These are phyloP conservation scores for Histomonas meleagridis DNA, from an alignment of 208 protist species.

Conservation along the genomic window DNA sequence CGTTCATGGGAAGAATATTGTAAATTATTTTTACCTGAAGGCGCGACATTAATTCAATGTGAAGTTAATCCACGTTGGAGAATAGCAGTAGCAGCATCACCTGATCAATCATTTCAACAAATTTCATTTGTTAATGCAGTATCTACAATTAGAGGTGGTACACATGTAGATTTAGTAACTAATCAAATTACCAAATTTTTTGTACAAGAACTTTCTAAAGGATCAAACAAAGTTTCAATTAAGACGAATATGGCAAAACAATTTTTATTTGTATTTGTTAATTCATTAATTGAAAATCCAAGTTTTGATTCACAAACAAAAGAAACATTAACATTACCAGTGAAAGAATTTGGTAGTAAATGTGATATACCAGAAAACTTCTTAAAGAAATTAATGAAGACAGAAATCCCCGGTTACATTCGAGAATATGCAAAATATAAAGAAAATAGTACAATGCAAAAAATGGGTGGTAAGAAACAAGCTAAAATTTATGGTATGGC, in stretches of 20 bases:
- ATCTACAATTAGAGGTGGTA: constrained; percentile 89
- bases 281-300: constrained; percentile 96
- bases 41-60: constrained; percentile 51
- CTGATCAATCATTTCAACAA: constrained; percentile 76
- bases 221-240: neutral
- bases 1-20: constrained; percentile 90
- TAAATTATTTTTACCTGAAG: constrained; percentile 73
- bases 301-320: constrained; percentile 99
- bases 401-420: neutral
- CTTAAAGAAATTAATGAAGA: neutral
- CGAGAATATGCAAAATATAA: constrained; percentile 27
- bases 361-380: constrained; percentile 58
- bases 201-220: neutral
- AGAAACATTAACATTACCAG: constrained; percentile 84
- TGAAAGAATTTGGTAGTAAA: constrained; percentile 80
- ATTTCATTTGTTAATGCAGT: constrained; percentile 99
- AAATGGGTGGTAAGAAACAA: constrained; percentile 59
- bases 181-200: constrained; percentile 67
- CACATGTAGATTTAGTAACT: constrained; percentile 90
- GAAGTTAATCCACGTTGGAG: constrained; percentile 85
- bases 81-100: constrained; percentile 71
- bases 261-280: constrained; percentile 96
- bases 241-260: constrained; percentile 57
- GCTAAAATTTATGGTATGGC: constrained; percentile 77
- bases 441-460: constrained; percentile 57